phyloP scores from a whole-genome alignment of 495 filamentous ascomycete species.

The Hypoxylon perforatum region DNA sequence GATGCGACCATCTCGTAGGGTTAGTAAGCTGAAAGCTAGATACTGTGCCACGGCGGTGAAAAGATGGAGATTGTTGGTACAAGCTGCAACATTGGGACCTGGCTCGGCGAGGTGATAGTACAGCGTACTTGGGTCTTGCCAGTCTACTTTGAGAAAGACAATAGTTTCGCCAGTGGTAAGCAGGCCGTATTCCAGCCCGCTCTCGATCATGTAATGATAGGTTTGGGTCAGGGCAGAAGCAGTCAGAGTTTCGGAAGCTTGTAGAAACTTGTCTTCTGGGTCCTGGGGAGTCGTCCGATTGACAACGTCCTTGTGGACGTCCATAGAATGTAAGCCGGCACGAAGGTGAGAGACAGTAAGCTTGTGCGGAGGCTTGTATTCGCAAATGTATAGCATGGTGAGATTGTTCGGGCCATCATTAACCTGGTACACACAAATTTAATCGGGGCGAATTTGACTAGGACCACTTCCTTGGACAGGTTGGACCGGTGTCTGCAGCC shows the following conservation, averaged over 20 bases:
- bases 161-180: slow-evolving; percentile 57
- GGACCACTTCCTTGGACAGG: too few relatives aligned
- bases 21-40: slow-evolving; percentile 54
- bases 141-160: slow-evolving; percentile 58
- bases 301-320: slow-evolving; percentile 42
- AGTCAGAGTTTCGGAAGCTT: slow-evolving; percentile 48
- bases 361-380: not conserved
- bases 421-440: too few relatives aligned
- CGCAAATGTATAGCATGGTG: not conserved
- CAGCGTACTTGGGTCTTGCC: slow-evolving; percentile 34
- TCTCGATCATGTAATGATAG: slow-evolving; percentile 58
- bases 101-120: slow-evolving; percentile 42
- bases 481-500: too few relatives aligned
- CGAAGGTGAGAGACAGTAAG: not conserved
- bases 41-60: slow-evolving; percentile 55
- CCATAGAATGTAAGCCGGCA: not conserved
- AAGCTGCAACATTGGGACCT: slow-evolving; percentile 13
- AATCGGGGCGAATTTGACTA: too few relatives aligned
- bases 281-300: slow-evolving; percentile 27
- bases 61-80: slow-evolving; percentile 29
- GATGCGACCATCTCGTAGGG: slow-evolving; percentile 17
- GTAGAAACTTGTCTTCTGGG: slow-evolving; percentile 33
- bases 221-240: slow-evolving; percentile 55
- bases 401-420: too few relatives aligned
- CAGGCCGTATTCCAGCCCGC: slow-evolving; percentile 51